Evolutionary conservation across 805 yeast species (phyloP).

Genomic region (Candida xiaguanensis): DNA sequence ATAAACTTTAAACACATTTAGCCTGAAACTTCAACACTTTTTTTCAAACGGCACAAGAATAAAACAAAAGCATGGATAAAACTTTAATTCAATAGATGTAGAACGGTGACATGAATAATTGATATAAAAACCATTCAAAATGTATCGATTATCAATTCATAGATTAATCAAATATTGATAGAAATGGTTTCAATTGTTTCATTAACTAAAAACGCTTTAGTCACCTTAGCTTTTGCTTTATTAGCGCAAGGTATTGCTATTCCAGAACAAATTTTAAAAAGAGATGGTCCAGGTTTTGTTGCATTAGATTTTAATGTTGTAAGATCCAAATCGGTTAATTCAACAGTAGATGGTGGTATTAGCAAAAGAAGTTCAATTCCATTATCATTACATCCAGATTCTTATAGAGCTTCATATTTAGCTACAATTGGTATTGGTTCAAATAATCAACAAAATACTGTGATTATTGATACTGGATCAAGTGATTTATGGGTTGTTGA

Average conservation of each 20-base stretch:
- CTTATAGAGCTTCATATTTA: conserved; percentile 1
- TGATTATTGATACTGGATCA: conserved; percentile 23
- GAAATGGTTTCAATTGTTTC: conserved; percentile 9
- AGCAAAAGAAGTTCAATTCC: conserved; percentile 1
- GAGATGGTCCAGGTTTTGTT: conserved; percentile 7
- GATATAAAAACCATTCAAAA: no score
- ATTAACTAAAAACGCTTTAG: conserved; percentile 7
- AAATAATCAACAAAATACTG: conserved; percentile 15
- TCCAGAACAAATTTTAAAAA: conserved; percentile 5
- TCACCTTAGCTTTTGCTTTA: conserved; percentile 8
- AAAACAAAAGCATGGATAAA: no score
- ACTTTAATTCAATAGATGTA: no score
- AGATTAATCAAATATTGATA: background rate
- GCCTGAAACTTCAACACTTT: no score
- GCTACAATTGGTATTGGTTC: conserved; percentile 12
- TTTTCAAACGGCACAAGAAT: no score
- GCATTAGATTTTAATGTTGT: conserved; percentile 9
- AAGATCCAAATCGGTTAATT: background rate
- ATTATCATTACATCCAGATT: background rate
- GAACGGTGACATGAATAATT: no score
- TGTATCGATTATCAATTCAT: background rate
- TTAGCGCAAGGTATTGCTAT: conserved; percentile 9
- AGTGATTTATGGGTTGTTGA: conserved; percentile 27
- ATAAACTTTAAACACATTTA: no score
- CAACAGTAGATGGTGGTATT: background rate